Evolutionary conservation across 2,329 filamentous ascomycete genomes (phyloP).

Genomic region (Neonectria punicea): DNA sequence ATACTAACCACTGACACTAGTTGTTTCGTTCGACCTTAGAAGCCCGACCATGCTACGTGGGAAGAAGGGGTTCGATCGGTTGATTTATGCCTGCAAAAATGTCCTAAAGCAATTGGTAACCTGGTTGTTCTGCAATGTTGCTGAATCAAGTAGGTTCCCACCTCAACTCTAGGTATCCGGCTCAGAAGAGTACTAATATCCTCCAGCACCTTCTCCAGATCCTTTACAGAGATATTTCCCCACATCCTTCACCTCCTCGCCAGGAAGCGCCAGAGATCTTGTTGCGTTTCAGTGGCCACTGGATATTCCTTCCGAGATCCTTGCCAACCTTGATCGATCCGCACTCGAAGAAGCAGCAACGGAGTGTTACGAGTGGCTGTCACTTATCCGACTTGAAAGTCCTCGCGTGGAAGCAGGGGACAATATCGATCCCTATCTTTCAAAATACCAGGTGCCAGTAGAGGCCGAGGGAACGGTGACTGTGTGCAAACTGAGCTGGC

Average conservation of each 20-base stretch:
- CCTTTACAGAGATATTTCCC: slow-evolving; percentile 60
- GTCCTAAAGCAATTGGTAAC: slow-evolving; percentile 74
- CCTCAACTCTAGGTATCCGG: not conserved
- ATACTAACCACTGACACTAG: slow-evolving; percentile 56
- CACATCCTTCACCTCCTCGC: slow-evolving; percentile 51
- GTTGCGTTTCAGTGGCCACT: slow-evolving; percentile 40
- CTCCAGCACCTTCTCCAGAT: slow-evolving; percentile 59
- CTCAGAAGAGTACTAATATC: slow-evolving; percentile 33
- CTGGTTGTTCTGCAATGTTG: slow-evolving; percentile 82
- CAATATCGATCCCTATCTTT: slow-evolving; percentile 74
- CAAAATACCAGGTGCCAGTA: slow-evolving; percentile 70
- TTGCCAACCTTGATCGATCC: slow-evolving; percentile 52
- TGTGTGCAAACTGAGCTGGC: slow-evolving; percentile 66
- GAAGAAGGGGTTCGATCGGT: slow-evolving; percentile 82
- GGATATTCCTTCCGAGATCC: slow-evolving; percentile 36
- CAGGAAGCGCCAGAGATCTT: slow-evolving; percentile 30
- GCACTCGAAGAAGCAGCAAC: slow-evolving; percentile 71
- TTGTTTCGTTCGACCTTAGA: slow-evolving; percentile 80
- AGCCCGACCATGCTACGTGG: slow-evolving; percentile 81
- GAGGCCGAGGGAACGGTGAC: slow-evolving; percentile 42
- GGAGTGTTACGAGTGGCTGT: slow-evolving; percentile 79
- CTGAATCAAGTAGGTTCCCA: slow-evolving; percentile 39
- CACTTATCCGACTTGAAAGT: slow-evolving; percentile 72
- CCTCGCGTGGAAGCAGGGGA: slow-evolving; percentile 69
- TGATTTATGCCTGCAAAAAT: slow-evolving; percentile 82